A percentile compares a stretch with the other conserved stretches of the same genome.
These are phyloP conservation scores for Lentinula guzmanii DNA, from an alignment of 768 basidiomycete genomes.

Conservation along the genomic window DNA sequence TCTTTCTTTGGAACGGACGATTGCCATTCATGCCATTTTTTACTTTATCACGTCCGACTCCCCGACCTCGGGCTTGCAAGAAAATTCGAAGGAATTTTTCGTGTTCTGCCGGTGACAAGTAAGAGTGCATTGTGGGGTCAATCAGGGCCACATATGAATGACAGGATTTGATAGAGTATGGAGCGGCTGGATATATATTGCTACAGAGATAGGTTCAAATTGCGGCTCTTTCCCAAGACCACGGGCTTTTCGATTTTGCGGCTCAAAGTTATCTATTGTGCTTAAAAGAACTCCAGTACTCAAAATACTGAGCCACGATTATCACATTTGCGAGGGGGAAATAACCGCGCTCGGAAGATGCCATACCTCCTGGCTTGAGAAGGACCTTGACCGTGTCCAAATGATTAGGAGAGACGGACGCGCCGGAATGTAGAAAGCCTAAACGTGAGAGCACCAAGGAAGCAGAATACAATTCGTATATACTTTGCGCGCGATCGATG, in stretches of 20 bases:
- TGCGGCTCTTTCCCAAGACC: neutral
- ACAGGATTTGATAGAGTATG: neutral
- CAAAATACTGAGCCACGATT: neutral
- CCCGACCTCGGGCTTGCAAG: neutral
- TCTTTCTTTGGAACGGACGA: neutral
- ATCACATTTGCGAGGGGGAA: neutral
- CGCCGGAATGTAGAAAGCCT: neutral
- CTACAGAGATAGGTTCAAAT: neutral
- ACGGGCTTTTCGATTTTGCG: neutral
- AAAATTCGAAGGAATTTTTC: neutral
- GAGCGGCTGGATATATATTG: neutral
- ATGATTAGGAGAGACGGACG: neutral
- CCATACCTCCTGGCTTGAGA: neutral
- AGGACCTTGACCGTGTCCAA: neutral
- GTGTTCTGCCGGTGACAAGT: no score
- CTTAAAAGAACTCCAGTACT: no score
- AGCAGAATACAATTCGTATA: neutral
- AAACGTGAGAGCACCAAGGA: neutral
- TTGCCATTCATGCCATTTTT: neutral
- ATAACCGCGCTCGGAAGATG: neutral
- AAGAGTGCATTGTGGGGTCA: neutral
- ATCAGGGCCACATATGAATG: neutral
- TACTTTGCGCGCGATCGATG: neutral
- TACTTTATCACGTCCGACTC: no score
- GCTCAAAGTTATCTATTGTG: neutral